A percentile compares a stretch with the other conserved stretches of the same genome.
These are phyloP conservation scores for Polysphondylium violaceum DNA, from an alignment of 78 protist genomes.

Conservation along the genomic window DNA sequence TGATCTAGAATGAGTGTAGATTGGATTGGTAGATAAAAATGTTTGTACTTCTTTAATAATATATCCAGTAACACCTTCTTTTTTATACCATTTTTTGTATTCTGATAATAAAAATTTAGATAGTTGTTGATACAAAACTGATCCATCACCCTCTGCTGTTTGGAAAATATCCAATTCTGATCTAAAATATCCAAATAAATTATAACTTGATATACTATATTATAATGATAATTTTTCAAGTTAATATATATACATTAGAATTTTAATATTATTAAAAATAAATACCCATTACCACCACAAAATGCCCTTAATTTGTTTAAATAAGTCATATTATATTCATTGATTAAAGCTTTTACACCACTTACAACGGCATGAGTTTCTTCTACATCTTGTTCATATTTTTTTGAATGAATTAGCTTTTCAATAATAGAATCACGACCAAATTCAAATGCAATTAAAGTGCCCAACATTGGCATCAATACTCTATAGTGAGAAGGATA, in stretches of 20 bases:
- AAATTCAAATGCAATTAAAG: constrained; percentile 43
- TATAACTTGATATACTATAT: constrained; percentile 28
- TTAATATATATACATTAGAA: not conserved
- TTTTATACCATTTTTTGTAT: constrained; percentile 75
- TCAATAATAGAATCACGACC: constrained; percentile 48
- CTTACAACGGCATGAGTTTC: constrained; percentile 36
- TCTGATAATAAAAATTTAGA: constrained; percentile 35
- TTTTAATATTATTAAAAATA: not conserved
- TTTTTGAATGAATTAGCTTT: constrained; percentile 8
- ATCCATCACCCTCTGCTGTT: constrained; percentile 78
- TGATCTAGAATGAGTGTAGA: constrained; percentile 57
- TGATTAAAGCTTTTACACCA: constrained; percentile 57
- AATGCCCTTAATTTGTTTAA: constrained; percentile 22
- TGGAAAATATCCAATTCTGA: constrained; percentile 67
- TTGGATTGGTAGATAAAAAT: constrained; percentile 60
- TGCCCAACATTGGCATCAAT: constrained; percentile 59
- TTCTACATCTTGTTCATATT: not conserved
- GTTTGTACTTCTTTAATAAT: constrained; percentile 73
- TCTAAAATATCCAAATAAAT: constrained; percentile 37
- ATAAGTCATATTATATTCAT: not conserved
- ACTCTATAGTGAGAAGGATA: constrained; percentile 65
- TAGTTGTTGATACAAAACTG: constrained; percentile 64
- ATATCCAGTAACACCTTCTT: constrained; percentile 70
- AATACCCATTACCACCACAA: constrained; percentile 74
- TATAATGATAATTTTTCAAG: not conserved